Evolutionary conservation across 2,329 filamentous ascomycete species (phyloP).

Genomic region (Botrytis porri): DNA sequence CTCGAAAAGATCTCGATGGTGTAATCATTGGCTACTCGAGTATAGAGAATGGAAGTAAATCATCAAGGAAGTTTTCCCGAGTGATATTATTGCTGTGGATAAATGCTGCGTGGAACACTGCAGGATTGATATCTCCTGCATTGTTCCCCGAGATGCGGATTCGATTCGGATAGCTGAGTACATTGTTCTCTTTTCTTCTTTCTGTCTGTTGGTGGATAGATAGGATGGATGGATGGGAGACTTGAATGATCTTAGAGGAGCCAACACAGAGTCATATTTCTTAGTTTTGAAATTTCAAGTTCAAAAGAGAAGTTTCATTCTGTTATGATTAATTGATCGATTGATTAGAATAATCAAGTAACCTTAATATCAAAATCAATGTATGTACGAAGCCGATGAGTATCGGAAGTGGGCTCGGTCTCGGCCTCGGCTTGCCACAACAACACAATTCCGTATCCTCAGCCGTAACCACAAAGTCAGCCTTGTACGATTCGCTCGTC

Average conservation of each 20-base stretch:
- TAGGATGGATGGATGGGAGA: background rate
- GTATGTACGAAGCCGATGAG: background rate
- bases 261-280: background rate
- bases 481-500: constrained; percentile 34
- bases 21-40: background rate
- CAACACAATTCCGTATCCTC: constrained; percentile 20
- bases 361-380: background rate
- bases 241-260: background rate
- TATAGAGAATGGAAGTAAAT: background rate
- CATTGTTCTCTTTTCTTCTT: background rate
- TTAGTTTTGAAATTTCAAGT: background rate
- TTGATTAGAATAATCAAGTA: background rate
- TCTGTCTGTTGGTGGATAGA: background rate
- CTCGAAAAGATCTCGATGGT: background rate
- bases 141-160: background rate
- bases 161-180: background rate
- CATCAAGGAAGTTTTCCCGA: background rate
- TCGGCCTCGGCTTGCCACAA: background rate
- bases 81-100: background rate
- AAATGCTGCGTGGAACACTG: background rate
- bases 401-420: background rate
- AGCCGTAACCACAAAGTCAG: constrained; percentile 26
- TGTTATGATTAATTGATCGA: background rate
- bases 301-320: background rate
- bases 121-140: background rate